A percentile compares a stretch with the other conserved stretches of the same genome.
phyloP scores from a whole-genome alignment of 179 eudicot species.

The Pouteria campechiana region DNA sequence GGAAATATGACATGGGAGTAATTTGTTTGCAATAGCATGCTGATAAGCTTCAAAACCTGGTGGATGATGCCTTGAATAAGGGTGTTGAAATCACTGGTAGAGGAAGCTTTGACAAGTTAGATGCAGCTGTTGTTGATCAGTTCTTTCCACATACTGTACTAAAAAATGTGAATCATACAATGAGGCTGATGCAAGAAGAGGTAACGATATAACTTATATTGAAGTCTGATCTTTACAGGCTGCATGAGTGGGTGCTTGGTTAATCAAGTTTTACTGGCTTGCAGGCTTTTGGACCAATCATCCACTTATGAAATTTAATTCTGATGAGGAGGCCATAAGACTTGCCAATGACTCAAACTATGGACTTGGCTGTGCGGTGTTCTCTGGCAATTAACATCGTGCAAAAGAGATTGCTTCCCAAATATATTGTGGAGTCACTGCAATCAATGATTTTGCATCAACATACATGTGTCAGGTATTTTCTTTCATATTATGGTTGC shows the following conservation, averaged over 20 bases:
- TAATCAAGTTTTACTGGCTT: constrained; percentile 3
- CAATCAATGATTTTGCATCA: constrained; percentile 92
- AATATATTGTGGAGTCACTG: constrained; percentile 83
- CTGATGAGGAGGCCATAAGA: constrained; percentile 78
- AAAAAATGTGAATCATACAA: constrained; percentile 74
- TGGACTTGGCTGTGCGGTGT: constrained; percentile 98
- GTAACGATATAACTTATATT: too few relatives aligned
- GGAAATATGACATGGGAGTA: constrained; percentile 97
- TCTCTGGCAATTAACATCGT: constrained; percentile 78
- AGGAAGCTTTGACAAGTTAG: constrained; percentile 91
- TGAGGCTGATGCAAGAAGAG: constrained; percentile 98
- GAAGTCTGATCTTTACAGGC: too few relatives aligned
- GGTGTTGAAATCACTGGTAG: constrained; percentile 89
- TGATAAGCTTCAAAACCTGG: constrained; percentile 86
- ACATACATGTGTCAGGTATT: constrained; percentile 94
- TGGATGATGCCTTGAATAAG: constrained; percentile 87
- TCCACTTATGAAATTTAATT: constrained; percentile 87
- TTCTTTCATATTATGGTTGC: too few relatives aligned
- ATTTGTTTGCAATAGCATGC: constrained; percentile 98
- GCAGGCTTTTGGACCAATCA: constrained; percentile 97
- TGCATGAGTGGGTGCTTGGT: too few relatives aligned
- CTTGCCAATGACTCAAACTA: constrained; percentile 97
- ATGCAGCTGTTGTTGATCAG: constrained; percentile 94
- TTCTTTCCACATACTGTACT: constrained; percentile 92
- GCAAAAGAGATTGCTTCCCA: constrained; percentile 76